Evolutionary conservation across 2,329 filamentous ascomycete genomes (phyloP).

Genomic region (Phaeosphaeria sp.): DNA sequence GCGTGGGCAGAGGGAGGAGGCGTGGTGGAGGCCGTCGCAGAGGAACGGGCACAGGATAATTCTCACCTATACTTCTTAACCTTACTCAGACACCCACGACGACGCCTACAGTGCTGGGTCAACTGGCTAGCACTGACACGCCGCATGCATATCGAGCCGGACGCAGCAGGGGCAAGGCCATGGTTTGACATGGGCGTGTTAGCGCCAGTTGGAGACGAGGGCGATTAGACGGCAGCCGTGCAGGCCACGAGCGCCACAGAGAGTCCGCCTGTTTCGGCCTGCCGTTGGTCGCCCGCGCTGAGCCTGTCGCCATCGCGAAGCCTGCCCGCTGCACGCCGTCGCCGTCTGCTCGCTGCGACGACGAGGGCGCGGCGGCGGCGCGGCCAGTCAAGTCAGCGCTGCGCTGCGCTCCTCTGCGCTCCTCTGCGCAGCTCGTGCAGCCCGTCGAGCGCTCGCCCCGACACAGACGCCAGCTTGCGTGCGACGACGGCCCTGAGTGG

Average conservation of each 20-base stretch:
- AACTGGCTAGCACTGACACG: not conserved
- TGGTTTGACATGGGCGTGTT: not conserved
- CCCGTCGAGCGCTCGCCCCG: not conserved
- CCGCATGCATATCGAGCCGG: not conserved
- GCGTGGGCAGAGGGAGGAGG: not conserved
- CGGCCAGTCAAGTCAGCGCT: not conserved
- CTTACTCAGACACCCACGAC: not conserved
- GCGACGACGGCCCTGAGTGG: not conserved
- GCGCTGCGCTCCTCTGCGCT: not conserved
- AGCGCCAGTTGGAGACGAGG: not conserved
- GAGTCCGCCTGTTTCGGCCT: too few species aligned
- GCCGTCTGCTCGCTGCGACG: not conserved
- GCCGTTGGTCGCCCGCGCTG: not conserved
- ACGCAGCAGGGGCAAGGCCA: not conserved
- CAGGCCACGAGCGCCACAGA: too few species aligned
- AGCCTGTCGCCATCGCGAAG: not conserved
- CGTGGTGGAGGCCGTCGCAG: not conserved
- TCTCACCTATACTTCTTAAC: not conserved
- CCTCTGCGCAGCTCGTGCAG: not conserved
- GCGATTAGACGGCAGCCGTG: too few species aligned
- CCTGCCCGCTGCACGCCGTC: too few species aligned
- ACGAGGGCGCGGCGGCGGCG: not conserved
- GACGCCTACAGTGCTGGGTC: not conserved
- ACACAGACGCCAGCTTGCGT: not conserved
- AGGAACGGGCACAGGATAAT: constrained; percentile 10